Percentiles rank a stretch among this genome's conserved stretches.
Conservation (phyloP, 805 yeast species). For the Pichia deserticola region DNA sequence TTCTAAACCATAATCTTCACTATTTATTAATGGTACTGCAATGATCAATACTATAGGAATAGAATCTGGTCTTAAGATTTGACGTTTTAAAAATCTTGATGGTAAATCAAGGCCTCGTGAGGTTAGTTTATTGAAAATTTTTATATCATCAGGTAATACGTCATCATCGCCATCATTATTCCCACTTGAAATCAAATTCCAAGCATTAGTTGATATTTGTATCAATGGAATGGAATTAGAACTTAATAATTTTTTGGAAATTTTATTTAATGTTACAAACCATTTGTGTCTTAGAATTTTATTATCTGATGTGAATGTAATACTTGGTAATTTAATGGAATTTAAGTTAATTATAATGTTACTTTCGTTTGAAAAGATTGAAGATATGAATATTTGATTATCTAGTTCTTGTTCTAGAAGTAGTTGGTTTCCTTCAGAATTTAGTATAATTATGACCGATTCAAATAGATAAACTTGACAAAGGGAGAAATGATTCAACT, state of each 20-base stretch:
- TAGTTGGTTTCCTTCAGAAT: constrained; percentile 13
- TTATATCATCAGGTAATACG: constrained; percentile 34
- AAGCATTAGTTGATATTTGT: constrained; percentile 45
- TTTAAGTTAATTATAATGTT: constrained; percentile 20
- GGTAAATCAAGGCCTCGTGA: constrained; percentile 38
- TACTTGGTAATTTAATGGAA: constrained; percentile 19
- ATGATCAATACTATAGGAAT: constrained; percentile 20
- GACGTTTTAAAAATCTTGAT: constrained; percentile 28
- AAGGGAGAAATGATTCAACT: not conserved
- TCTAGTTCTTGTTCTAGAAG: constrained; percentile 14
- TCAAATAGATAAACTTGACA: constrained; percentile 22
- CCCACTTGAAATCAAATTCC: constrained; percentile 32
- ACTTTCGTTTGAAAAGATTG: constrained; percentile 17
- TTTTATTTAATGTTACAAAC: constrained; percentile 20
- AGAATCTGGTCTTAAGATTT: constrained; percentile 35
- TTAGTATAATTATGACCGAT: constrained; percentile 16
- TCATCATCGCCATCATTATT: constrained; percentile 11
- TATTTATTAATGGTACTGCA: constrained; percentile 20
- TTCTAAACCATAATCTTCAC: constrained; percentile 14
- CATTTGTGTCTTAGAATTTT: constrained; percentile 23
- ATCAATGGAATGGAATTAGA: constrained; percentile 26
- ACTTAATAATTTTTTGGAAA: not conserved
- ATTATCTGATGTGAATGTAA: constrained; percentile 15
- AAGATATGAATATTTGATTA: constrained; percentile 16
- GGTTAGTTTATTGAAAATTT: constrained; percentile 30